Evolutionary conservation across 2,329 filamentous ascomycete species (phyloP).

Genomic region (Pseudocercospora cruenta): DNA sequence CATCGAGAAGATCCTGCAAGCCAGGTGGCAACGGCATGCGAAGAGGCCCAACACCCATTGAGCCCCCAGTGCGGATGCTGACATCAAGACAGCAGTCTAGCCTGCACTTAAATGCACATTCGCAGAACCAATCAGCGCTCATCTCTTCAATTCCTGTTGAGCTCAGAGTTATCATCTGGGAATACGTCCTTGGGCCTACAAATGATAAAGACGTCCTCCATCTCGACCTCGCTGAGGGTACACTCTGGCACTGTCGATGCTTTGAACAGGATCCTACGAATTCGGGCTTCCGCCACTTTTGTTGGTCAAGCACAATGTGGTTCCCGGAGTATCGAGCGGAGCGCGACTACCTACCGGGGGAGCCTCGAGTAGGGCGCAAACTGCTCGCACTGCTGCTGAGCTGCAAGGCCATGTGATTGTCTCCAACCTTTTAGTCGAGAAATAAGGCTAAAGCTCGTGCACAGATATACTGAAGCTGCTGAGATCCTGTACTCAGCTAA

Average conservation of each 20-base stretch:
- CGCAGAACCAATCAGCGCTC: background rate
- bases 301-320: slow-evolving; percentile 6
- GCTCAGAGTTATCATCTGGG: slow-evolving; percentile 14
- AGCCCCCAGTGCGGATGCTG: background rate
- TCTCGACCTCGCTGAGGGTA: slow-evolving; percentile 8
- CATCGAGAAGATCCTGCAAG: too few relatives aligned
- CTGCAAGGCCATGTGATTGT: background rate
- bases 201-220: slow-evolving; percentile 13
- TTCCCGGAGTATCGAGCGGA: too few relatives aligned
- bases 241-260: slow-evolving; percentile 7
- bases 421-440: background rate
- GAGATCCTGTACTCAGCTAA: slow-evolving; percentile 12
- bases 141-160: slow-evolving; percentile 5
- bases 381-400: background rate
- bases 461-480: slow-evolving; percentile 10
- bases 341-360: background rate
- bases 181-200: slow-evolving; percentile 5
- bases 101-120: background rate
- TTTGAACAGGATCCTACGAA: background rate
- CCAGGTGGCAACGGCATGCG: too few relatives aligned
- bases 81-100: background rate
- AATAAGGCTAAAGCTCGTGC: background rate
- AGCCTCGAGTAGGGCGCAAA: background rate
- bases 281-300: slow-evolving; percentile 2
- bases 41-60: background rate